Base-by-base conservation (phyloP, 768 basidiomycete species). In the Xanthoconium stramineum region DNA sequence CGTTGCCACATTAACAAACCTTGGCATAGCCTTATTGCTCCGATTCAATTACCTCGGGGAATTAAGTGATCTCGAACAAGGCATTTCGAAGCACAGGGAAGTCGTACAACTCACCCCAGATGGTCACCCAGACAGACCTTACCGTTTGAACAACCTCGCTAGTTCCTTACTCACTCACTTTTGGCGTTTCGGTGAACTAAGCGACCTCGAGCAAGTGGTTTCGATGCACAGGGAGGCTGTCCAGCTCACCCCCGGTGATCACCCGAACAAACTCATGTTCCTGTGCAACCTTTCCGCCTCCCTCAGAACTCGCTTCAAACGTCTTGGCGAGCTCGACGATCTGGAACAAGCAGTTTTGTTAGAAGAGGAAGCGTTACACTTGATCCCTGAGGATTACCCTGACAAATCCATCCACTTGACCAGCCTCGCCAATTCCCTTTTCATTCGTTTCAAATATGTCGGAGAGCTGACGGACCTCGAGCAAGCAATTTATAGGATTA, bases 21-120 rank as follows among this genome's bases (percentile, higher is more conserved):
- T 33, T 11, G 33, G 33, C 33, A 11, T 33, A 11, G 33, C 33
- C 11, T 33, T 33, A 33, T 11, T 33, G 11, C 33, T 39, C 74
- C 84, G 5, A 11, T 33, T 33, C 33, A 33, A 33, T 69, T 75
- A 9, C 29, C 29, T 45, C 10, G 44, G 43, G 2, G 15, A 30
- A 1, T 15, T 30, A n/a, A n/a, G 13, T 0, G 54, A 55, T 24
- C 40, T 55, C 7, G 48, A 35, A n/a, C 17, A 45, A 24, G 40
- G 40, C n/a, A 10, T 40, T 9, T 6, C n/a, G 6, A 40, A 17
- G 39, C 39, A 40, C 39, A 19, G n/a, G 9, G n/a, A 40, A 40
- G 39, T 13, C 8, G n/a, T 40, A 10, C 17, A 19, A 17, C 8
- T 40, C 14, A 40, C 39, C 39, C 39, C 19, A 9, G 39, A 40